Evolutionary conservation across 495 filamentous ascomycete genomes (phyloP).

Genomic region (Aspergillus mulundensis): DNA sequence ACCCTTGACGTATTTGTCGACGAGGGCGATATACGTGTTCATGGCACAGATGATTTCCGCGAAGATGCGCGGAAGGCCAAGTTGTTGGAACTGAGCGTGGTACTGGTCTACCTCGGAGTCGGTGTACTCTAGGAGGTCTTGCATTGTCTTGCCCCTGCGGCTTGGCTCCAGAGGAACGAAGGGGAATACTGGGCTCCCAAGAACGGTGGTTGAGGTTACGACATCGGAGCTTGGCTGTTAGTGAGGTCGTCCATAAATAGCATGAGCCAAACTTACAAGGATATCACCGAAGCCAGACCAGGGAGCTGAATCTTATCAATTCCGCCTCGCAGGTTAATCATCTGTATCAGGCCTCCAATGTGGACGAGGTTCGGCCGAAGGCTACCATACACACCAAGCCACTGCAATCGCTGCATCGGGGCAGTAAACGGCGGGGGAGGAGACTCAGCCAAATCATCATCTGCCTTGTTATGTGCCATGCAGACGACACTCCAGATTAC

Average conservation of each 20-base stretch:
- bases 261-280: constrained; percentile 41
- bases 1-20: constrained; percentile 18
- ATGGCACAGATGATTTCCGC: constrained; percentile 31
- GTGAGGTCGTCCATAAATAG: not conserved
- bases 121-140: constrained; percentile 28
- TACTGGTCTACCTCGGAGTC: constrained; percentile 22
- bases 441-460: constrained; percentile 9
- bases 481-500: constrained; percentile 39
- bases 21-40: constrained; percentile 25
- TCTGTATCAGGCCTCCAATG: constrained; percentile 31
- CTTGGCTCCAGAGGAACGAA: constrained; percentile 30
- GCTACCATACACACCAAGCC: constrained; percentile 40
- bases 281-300: constrained; percentile 31
- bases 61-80: constrained; percentile 32
- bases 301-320: constrained; percentile 28
- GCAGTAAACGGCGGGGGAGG: constrained; percentile 26
- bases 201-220: constrained; percentile 28
- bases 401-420: constrained; percentile 39
- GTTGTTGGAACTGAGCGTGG: constrained; percentile 23
- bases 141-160: constrained; percentile 19
- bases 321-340: constrained; percentile 36
- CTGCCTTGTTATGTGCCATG: constrained; percentile 39
- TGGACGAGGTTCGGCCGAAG: constrained; percentile 37
- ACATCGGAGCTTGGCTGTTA: constrained; percentile 30
- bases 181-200: constrained; percentile 28